Percentiles rank a stretch among this genome's conserved stretches.
Evolutionary conservation across 176 grass and related monocot genomes (phyloP).

Genomic region (Elaeis guineensis): DNA sequence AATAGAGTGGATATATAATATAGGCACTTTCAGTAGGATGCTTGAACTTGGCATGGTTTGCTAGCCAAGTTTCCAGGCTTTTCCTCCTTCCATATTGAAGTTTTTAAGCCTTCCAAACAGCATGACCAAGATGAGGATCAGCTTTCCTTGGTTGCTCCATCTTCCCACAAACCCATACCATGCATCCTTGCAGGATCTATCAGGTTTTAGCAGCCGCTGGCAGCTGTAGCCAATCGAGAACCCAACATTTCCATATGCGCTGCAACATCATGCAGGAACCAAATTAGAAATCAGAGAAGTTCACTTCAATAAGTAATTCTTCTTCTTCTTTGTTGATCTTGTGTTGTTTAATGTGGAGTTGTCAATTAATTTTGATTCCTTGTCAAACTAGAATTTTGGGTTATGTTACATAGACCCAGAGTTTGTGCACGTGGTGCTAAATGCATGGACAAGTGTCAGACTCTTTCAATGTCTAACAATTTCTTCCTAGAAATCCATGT

Average conservation of each 20-base stretch:
- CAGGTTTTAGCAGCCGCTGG: constrained; percentile 24
- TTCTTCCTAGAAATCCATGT: too few species aligned
- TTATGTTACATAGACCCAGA: too few species aligned
- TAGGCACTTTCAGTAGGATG: too few species aligned
- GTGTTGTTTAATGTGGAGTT: too few species aligned
- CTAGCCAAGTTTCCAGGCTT: constrained; percentile 62
- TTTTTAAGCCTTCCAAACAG: constrained; percentile 73
- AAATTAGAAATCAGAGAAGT: not conserved
- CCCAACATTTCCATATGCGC: constrained; percentile 62
- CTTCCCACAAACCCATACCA: constrained; percentile 56
- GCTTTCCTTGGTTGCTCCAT: constrained; percentile 66
- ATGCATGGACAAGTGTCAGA: too few species aligned
- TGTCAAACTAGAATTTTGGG: too few species aligned
- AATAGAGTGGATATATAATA: too few species aligned
- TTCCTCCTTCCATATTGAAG: constrained; percentile 51
- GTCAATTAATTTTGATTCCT: too few species aligned
- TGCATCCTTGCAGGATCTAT: constrained; percentile 39
- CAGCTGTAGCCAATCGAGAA: constrained; percentile 62
- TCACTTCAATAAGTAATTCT: not conserved
- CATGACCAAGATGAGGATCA: constrained; percentile 62
- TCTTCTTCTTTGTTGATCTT: too few species aligned
- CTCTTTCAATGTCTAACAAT: too few species aligned
- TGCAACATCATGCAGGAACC: constrained; percentile 18
- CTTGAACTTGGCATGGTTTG: not conserved
- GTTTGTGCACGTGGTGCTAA: too few species aligned